Conservation (phyloP, 2,329 filamentous ascomycete genomes). For the Emergomyces pasteurianus region DNA sequence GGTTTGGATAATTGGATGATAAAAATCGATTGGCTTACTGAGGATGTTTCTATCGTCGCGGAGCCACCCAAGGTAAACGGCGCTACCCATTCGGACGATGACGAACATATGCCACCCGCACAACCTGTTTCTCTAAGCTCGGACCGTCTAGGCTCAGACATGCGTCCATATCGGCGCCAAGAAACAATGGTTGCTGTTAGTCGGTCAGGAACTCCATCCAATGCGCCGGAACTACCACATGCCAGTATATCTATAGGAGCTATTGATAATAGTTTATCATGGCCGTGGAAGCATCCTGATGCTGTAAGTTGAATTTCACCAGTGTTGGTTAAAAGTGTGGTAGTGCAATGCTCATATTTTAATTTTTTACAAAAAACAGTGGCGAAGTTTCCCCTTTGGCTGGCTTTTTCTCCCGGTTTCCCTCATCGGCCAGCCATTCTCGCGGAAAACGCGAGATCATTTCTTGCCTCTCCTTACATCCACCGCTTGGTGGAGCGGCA, state of each 20-base stretch:
- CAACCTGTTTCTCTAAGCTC: slow-evolving; percentile 49
- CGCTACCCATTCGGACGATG: slow-evolving; percentile 32
- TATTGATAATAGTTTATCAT: slow-evolving; percentile 95
- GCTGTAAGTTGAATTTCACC: slow-evolving; percentile 42
- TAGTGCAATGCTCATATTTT: slow-evolving; percentile 14
- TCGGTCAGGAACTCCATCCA: slow-evolving; percentile 42
- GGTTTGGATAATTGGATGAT: slow-evolving; percentile 99
- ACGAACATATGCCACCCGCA: slow-evolving; percentile 39
- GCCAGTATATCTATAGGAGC: slow-evolving; percentile 69
- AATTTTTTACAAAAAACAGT: slow-evolving; percentile 29
- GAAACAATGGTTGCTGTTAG: slow-evolving; percentile 71
- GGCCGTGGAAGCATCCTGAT: slow-evolving; percentile 98
- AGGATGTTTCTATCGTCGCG: slow-evolving; percentile 73
- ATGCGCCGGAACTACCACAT: slow-evolving; percentile 30
- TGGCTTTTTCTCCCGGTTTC: slow-evolving; percentile 97
- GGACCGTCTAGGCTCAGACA: slow-evolving; percentile 20
- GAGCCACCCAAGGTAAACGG: slow-evolving; percentile 61
- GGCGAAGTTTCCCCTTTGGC: slow-evolving; percentile 87
- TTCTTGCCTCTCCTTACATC: slow-evolving; percentile 94
- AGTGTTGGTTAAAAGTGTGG: background rate
- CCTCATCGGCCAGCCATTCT: slow-evolving; percentile 90
- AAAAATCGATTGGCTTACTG: slow-evolving; percentile 74
- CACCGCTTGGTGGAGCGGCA: slow-evolving; percentile 93
- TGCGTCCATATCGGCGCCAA: slow-evolving; percentile 58
- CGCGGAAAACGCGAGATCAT: slow-evolving; percentile 82